Evolutionary conservation across 2,329 filamentous ascomycete genomes (phyloP).

Genomic region (Arthrobotrys conoides): DNA sequence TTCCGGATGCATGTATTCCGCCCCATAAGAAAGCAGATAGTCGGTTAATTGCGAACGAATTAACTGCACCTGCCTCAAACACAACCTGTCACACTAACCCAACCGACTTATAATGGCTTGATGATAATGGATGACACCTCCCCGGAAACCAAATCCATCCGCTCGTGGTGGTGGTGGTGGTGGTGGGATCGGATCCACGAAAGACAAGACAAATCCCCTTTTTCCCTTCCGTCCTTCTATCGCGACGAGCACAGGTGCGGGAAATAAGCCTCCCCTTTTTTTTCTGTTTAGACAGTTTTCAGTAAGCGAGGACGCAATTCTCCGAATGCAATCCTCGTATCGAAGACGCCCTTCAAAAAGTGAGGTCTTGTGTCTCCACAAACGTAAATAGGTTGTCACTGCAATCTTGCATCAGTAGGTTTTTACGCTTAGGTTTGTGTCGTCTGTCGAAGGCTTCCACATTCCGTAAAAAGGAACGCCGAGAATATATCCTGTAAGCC

Average conservation of each 20-base stretch:
- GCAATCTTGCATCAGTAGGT: slow-evolving; percentile 39
- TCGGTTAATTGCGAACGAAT: slow-evolving; percentile 61
- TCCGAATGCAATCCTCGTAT: slow-evolving; percentile 60
- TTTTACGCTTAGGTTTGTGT: slow-evolving; percentile 36
- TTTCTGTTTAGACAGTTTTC: slow-evolving; percentile 59
- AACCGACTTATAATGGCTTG: slow-evolving; percentile 49
- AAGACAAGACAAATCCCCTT: slow-evolving; percentile 55
- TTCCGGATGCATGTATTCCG: slow-evolving; percentile 55
- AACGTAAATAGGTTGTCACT: slow-evolving; percentile 33
- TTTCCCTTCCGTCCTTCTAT: slow-evolving; percentile 59
- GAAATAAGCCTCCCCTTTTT: slow-evolving; percentile 61
- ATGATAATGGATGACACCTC: slow-evolving; percentile 58
- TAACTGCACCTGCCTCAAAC: slow-evolving; percentile 58
- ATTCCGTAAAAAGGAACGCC: slow-evolving; percentile 61
- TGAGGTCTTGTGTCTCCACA: slow-evolving; percentile 57
- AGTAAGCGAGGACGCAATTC: slow-evolving; percentile 62
- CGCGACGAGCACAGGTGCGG: slow-evolving; percentile 55
- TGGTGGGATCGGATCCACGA: slow-evolving; percentile 41
- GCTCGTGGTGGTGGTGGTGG: slow-evolving; percentile 41
- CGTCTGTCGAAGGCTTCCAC: slow-evolving; percentile 51
- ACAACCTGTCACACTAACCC: slow-evolving; percentile 58
- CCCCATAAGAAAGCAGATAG: slow-evolving; percentile 42
- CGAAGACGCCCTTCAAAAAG: slow-evolving; percentile 40
- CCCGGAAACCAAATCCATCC: slow-evolving; percentile 47
- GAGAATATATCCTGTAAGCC: slow-evolving; percentile 44